phyloP scores from a whole-genome alignment of 805 yeast species.

The Nakazawaea wickerhamii region DNA sequence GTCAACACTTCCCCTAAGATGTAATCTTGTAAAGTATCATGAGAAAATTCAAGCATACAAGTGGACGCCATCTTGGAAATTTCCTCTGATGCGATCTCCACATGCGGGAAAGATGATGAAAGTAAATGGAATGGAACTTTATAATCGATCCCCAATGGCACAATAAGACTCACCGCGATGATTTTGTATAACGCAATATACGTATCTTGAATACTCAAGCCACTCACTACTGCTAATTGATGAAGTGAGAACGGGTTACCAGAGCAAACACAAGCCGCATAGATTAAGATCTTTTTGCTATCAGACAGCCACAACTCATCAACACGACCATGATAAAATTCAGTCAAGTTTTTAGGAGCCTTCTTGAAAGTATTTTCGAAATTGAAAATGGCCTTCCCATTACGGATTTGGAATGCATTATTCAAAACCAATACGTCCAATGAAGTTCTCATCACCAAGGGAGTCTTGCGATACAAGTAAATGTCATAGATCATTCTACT shows the following conservation, averaged over 20 bases:
- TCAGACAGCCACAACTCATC: conserved; percentile 21
- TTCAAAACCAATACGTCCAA: neutral
- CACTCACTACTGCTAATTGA: conserved; percentile 34
- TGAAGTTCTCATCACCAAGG: neutral
- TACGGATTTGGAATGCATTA: neutral
- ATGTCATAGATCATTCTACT: conserved; percentile 3
- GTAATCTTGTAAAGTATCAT: conserved; percentile 33
- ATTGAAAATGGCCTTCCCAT: neutral
- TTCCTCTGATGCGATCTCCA: conserved; percentile 25
- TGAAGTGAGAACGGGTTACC: conserved; percentile 31
- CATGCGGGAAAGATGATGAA: conserved; percentile 21
- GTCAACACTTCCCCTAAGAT: conserved; percentile 25
- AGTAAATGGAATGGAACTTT: conserved; percentile 40
- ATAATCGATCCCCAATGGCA: conserved; percentile 36
- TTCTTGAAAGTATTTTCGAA: neutral
- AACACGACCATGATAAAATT: conserved; percentile 17
- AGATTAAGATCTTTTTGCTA: conserved; percentile 25
- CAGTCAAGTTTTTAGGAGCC: conserved; percentile 13
- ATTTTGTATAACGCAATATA: conserved; percentile 29
- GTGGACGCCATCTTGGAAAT: conserved; percentile 31
- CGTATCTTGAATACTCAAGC: conserved; percentile 28
- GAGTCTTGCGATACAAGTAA: conserved; percentile 5
- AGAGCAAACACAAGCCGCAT: conserved; percentile 37
- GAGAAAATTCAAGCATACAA: conserved; percentile 34
- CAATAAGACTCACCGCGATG: conserved; percentile 27